phyloP scores from a whole-genome alignment of 768 basidiomycete species.

The Pleurotus giganteus region DNA sequence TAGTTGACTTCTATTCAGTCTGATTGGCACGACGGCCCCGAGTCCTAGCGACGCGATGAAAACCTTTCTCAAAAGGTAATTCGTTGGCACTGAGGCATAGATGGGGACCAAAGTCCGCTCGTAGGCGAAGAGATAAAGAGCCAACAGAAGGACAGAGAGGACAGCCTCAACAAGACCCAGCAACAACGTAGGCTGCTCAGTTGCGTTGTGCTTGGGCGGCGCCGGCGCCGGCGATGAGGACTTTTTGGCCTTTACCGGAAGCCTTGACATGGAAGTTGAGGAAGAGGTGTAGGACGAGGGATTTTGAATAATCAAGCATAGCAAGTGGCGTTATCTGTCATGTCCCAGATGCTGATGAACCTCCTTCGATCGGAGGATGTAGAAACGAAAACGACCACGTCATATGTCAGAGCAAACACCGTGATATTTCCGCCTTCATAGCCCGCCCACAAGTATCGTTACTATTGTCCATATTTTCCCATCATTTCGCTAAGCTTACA shows the following conservation, averaged over 20 bases:
- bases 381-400: conserved; percentile 3
- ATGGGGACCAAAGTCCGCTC: conserved; percentile 64
- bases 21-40: conserved; percentile 38
- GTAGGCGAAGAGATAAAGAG: conserved; percentile 61
- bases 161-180: neutral
- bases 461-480: neutral
- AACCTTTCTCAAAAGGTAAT: conserved; percentile 41
- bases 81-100: conserved; percentile 61
- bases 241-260: neutral
- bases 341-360: neutral
- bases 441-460: neutral
- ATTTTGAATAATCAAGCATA: neutral
- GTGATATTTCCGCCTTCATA: conserved; percentile 4
- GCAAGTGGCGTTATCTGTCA: neutral
- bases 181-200: neutral
- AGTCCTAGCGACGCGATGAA: conserved; percentile 32
- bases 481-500: conserved; percentile 11
- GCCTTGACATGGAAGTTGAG: conserved; percentile 3
- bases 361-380: neutral
- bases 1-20: conserved; percentile 24
- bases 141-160: conserved; percentile 31
- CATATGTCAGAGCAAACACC: conserved; percentile 5
- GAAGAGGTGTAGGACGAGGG: neutral
- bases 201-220: neutral
- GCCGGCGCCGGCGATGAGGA: neutral